Percentiles rank a stretch among this genome's conserved stretches.
Evolutionary conservation across 2,329 filamentous ascomycete species (phyloP).

Genomic region (Alternaria brassicae): DNA sequence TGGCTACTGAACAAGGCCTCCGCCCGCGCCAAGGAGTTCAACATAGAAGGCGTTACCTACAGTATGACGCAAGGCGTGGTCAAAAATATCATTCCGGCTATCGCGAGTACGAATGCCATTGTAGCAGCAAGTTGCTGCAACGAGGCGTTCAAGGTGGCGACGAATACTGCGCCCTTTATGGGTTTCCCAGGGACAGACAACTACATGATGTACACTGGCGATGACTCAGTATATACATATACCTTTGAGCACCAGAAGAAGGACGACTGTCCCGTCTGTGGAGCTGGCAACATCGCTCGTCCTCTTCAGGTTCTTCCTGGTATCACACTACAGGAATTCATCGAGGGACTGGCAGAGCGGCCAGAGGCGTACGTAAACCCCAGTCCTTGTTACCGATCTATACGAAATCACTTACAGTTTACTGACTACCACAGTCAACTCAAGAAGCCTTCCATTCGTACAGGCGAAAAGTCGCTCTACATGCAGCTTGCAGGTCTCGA

Average conservation of each 20-base stretch:
- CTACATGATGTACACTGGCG: conserved; percentile 99
- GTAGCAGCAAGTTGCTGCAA: conserved; percentile 96
- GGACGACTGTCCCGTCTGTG: conserved; percentile 92
- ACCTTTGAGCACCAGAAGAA: conserved; percentile 96
- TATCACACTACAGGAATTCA: conserved; percentile 79
- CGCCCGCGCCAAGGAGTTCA: conserved; percentile 82
- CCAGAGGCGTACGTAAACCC: conserved; percentile 69
- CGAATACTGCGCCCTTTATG: conserved; percentile 79
- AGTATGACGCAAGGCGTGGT: conserved; percentile 95
- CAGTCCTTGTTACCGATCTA: background rate
- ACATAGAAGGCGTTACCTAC: conserved; percentile 92
- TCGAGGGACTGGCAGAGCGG: conserved; percentile 81
- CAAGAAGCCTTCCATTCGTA: conserved; percentile 88
- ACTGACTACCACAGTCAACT: conserved; percentile 64
- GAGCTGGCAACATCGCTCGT: conserved; percentile 71
- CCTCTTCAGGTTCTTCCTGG: conserved; percentile 74
- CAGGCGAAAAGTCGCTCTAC: conserved; percentile 84
- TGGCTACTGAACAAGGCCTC: conserved; percentile 92
- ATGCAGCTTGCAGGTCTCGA: conserved; percentile 87
- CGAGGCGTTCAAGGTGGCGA: conserved; percentile 94
- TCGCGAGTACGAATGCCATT: conserved; percentile 96
- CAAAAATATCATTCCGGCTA: conserved; percentile 99
- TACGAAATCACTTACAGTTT: background rate
- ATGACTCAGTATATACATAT: conserved; percentile 95
- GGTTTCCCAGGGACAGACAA: conserved; percentile 74